Evolutionary conservation across 352 stramenopile species (phyloP), one percentile per base, ranked within the genome.

Genomic region (Phytophthora pistaciae): DNA sequence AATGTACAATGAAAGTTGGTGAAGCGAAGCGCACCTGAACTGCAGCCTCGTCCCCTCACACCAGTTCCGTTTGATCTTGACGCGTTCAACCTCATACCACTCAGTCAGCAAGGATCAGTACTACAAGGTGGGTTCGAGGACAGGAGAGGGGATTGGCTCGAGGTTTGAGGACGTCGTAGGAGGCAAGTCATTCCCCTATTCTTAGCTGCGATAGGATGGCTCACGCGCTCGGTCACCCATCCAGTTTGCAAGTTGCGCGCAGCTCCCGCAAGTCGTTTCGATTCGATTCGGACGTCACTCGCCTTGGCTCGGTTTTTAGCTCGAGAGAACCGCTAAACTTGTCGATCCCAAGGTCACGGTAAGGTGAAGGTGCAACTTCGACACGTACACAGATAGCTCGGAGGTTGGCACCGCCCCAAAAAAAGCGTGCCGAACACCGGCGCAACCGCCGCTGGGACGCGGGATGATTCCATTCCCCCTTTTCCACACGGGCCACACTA

Each of bases 401-500:
- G 18, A 60, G 23, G 10, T 20, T 38, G 38, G 5, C 8, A 2
- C n/a, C 16, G 48, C 53, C 14, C 60, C 53, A 71, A 71, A 64
- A 65, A 56, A 74, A 64, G 65, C 53, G 23, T 21, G 49, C 57
- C 36, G 5, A 64, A 71, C 60, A 50, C 21, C 27, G 21, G 61
- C 27, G 65, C 66, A 78, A 76, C 61, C 62, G 58, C 66, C 74
- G 58, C 25, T 40, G 25, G 2, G 70, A 66, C 23, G 58, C 56
- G 62, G 60, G 59, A 93, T 93, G 86, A 75, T 91, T 76, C 69
- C 83, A 91, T 90, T 91, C 84, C 77, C 74, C 44, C 59, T 84
- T 90, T 91, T 89, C 75, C 74, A 77, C n/a, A 94, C 83, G 70
- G 80, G 80, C 50, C 85, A 92, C 80, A 82, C 82, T 70, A 94